Evolutionary conservation across 495 filamentous ascomycete species (phyloP), one percentile per base, ranked within the genome.

Genomic region (Tuber umbilicatum): DNA sequence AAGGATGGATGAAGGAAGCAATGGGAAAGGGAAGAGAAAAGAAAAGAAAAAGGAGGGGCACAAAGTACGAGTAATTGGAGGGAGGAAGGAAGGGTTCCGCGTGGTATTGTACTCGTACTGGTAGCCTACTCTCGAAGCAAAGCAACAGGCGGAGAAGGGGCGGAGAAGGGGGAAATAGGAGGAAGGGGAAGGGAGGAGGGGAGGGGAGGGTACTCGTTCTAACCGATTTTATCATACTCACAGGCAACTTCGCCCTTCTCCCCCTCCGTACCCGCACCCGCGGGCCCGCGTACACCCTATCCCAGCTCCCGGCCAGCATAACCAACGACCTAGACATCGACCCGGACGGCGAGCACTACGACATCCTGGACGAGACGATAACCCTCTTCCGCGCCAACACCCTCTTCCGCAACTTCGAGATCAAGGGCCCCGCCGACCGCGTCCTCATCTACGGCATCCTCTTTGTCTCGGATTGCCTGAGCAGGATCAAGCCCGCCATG

Each of bases 391-490:
- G 95, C 71, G 94, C 96, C 83, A 98, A 99, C 86, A 97, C 95
- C 60, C 90, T 99, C 82, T 99, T 99, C 87, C 91, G 96, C 79
- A 99, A 99, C 87, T 99, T 99, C 82, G 96, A 97, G 87, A 97
- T 98, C 89, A 94, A 97, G 83, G 95, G 95, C 27, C 92, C 93
- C 42, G 95, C 95, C 73, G 95, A 99, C 85, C 89, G 96, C 68
- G 89, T 97, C 83, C 86, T 99, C 74, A 95, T 99, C 79, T 99
- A 99, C 85, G 94, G 94, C 71, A 98, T 97, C 81, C 87, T 97
- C 77, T 97, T 94, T 85, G 86, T 98, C 79, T 92, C 89, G 81
- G 94, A 97, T 82, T 93, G 92, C 76, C 86, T 99, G 83, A 84
- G 86, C 74, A 94, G 94, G 88, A 90, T 99, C 79, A 91, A 90